Base-by-base conservation (phyloP, 495 filamentous ascomycete genomes). In the Aspergillus avenaceus region DNA sequence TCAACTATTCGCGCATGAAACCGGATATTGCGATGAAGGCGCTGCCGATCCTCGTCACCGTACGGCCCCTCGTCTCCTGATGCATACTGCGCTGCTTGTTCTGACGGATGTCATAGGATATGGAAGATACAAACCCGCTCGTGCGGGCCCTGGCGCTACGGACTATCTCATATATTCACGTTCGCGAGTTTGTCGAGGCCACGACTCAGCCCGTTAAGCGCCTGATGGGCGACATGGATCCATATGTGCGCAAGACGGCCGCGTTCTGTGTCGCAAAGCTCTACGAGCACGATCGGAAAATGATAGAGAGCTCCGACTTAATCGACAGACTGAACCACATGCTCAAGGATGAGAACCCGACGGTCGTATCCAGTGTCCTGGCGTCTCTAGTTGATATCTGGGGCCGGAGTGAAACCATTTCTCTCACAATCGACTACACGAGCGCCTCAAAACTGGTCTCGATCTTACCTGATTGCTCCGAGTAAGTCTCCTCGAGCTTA, bases 391-490 rank as follows among this genome's bases (percentile, higher is more conserved):
- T 96, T 81, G 93, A 99, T 69, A 99, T 99, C 46, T 99, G 93
- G 93, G 93, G 97, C 64, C 78, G 92, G 43, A 97, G 90, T 62
- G 93, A 97, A 64, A 87, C 85, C 49, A 99, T 99, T 68, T 97
- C 96, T 56, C 82, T 99, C 41, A 97, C 95, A 2, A 97, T 99
- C 57, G 93, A 99, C 67, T 96, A 97, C 65, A 82, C 82, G 46
- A 97, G 95, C 67, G 93, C 93, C 12, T 96, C 91, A 37, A 99
- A 97, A 72, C 87, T 99, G 73, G 90, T 97, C 12, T 90, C 95
- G 50, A 97, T 99, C 45, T 58, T 99, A 40, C 84, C 95, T 13
- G 95, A 97, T 60, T 97, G 93, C 69, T 97, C 95, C 14, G 93
- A 99, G 89, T 96, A 79, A 46, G 86, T 76, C 9, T 13, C 38